Evolutionary conservation across 176 grass and related monocot genomes (phyloP).

Genomic region (Carex littledalei): DNA sequence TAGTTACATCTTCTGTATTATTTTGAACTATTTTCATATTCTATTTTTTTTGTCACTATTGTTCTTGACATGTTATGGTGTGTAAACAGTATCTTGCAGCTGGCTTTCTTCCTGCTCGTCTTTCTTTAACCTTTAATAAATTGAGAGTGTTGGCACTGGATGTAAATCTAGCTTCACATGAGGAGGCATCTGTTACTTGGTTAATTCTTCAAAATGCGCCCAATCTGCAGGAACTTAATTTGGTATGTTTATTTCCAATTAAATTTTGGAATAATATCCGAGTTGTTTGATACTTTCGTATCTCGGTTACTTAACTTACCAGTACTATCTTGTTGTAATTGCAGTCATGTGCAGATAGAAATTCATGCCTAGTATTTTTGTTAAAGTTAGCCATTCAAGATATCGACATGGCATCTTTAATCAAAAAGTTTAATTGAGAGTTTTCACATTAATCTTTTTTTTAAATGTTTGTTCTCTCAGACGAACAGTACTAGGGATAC

Average conservation of each 20-base stretch:
- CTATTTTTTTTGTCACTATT: neutral
- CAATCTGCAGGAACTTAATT: conserved; percentile 1
- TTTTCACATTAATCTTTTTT: neutral
- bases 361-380: neutral
- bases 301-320: neutral
- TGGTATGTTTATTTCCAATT: neutral
- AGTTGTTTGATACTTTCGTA: neutral
- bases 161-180: neutral
- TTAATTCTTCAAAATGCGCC: conserved; percentile 10
- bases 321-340: neutral
- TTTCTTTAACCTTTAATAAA: conserved; percentile 4
- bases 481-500: neutral
- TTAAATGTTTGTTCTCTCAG: neutral
- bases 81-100: conserved; percentile 18
- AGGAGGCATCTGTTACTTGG: neutral
- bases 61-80: neutral
- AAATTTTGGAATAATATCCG: neutral
- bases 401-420: neutral
- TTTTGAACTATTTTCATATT: neutral
- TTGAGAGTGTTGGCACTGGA: conserved; percentile 19
- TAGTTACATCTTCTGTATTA: neutral
- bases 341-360: neutral
- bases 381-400: neutral
- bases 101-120: neutral
- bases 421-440: neutral